A percentile compares a stretch with the other conserved stretches of the same genome.
Conservation (phyloP, 768 basidiomycete genomes). For the Boletellus sp. region DNA sequence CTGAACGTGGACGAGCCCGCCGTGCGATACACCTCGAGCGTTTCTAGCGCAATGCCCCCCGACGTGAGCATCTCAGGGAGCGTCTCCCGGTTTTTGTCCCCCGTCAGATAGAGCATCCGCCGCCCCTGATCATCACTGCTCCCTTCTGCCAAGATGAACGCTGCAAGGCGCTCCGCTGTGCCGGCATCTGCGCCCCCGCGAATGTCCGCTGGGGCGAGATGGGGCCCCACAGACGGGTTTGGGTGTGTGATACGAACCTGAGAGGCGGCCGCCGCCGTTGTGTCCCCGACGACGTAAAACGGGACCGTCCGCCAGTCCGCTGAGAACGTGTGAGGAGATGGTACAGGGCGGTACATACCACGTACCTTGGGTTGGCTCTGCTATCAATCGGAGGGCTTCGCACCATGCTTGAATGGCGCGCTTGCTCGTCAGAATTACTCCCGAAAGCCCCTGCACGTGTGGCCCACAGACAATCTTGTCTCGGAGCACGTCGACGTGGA, state of each 20-base stretch:
- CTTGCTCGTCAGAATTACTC: conserved; percentile 77
- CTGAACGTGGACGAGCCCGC: conserved; percentile 50
- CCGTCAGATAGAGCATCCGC: conserved; percentile 68
- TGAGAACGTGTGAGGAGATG: conserved; percentile 12
- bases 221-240: conserved; percentile 34
- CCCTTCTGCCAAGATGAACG: conserved; percentile 51
- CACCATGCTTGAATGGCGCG: conserved; percentile 74
- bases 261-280: conserved; percentile 50
- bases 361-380: conserved; percentile 13
- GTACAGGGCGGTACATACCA: background rate
- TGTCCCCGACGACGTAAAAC: conserved; percentile 77
- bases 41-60: conserved; percentile 42
- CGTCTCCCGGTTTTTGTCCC: conserved; percentile 82
- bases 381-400: conserved; percentile 30
- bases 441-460: conserved; percentile 34
- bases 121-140: conserved; percentile 11
- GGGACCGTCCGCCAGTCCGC: conserved; percentile 54
- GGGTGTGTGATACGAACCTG: conserved; percentile 21
- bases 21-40: conserved; percentile 71
- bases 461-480: conserved; percentile 42
- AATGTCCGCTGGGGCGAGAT: conserved; percentile 32
- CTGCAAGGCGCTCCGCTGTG: conserved; percentile 62
- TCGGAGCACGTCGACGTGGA: conserved; percentile 45
- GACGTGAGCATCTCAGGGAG: conserved; percentile 48
- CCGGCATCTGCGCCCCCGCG: conserved; percentile 53